Percentiles rank a stretch among this genome's conserved stretches.
These are phyloP conservation scores for Ustilago nuda DNA, from an alignment of 1,284 basidiomycete genomes.

Conservation along the genomic window DNA sequence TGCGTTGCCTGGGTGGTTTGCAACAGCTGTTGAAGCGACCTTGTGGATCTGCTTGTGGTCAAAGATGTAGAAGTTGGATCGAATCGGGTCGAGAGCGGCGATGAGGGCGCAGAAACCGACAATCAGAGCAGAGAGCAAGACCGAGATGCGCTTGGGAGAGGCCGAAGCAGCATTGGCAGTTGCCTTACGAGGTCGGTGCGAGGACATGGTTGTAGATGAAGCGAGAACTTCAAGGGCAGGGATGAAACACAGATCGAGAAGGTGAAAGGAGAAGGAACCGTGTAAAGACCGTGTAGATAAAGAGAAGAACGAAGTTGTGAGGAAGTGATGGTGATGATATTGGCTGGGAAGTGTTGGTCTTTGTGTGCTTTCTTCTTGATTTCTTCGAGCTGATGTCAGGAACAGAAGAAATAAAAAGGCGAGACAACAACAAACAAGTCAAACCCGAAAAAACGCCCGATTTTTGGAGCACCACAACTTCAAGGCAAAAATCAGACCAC, in stretches of 20 bases:
- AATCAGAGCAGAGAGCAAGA: conserved; percentile 29
- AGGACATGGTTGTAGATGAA: conserved; percentile 20
- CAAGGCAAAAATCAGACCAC: conserved; percentile 25
- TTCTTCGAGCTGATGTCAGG: not conserved
- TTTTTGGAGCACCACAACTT: conserved; percentile 1
- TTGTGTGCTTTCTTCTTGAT: conserved; percentile 5
- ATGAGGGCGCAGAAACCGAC: conserved; percentile 37
- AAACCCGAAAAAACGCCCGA: conserved; percentile 5
- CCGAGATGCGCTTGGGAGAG: conserved; percentile 26
- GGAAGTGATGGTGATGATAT: not conserved
- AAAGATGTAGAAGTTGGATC: conserved; percentile 63
- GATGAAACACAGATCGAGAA: not conserved
- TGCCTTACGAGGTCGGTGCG: conserved; percentile 39
- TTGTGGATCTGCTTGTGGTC: conserved; percentile 58
- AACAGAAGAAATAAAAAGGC: not conserved
- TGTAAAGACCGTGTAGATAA: conserved; percentile 29
- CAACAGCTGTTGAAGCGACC: conserved; percentile 54
- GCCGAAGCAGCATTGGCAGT: conserved; percentile 10
- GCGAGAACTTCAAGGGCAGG: not conserved
- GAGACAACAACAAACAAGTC: too few relatives aligned
- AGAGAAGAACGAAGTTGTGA: not conserved
- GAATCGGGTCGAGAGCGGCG: conserved; percentile 43
- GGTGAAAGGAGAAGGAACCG: not conserved
- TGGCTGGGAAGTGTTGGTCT: conserved; percentile 7
- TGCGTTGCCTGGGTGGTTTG: conserved; percentile 56